phyloP scores from a whole-genome alignment of 192 early-diverging fungal species.

The Entomortierella chlamydospora region DNA sequence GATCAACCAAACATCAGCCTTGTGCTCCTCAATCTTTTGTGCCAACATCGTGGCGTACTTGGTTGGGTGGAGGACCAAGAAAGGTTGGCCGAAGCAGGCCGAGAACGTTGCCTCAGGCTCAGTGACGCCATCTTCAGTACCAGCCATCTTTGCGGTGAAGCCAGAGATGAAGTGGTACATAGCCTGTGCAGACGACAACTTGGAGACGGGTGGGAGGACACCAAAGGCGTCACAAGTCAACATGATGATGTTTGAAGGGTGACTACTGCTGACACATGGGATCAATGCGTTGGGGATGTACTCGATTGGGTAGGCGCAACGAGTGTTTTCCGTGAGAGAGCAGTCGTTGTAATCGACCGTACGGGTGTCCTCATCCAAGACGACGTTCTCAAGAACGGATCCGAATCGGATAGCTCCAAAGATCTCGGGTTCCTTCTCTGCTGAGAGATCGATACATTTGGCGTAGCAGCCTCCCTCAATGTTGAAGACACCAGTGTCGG shows the following conservation, averaged over 20 bases:
- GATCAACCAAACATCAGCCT: slow-evolving; percentile 92
- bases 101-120: slow-evolving; percentile 95
- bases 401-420: slow-evolving; percentile 97
- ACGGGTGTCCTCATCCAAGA: slow-evolving; percentile 80
- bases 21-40: slow-evolving; percentile 89
- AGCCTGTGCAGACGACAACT: slow-evolving; percentile 87
- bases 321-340: slow-evolving; percentile 94
- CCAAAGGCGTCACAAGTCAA: slow-evolving; percentile 98
- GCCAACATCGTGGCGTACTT: slow-evolving; percentile 98
- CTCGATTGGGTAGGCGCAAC: slow-evolving; percentile 96
- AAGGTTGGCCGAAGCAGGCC: slow-evolving; percentile 95
- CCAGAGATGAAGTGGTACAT: slow-evolving; percentile 99
- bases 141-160: slow-evolving; percentile 98
- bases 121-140: slow-evolving; percentile 94
- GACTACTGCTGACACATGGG: slow-evolving; percentile 78
- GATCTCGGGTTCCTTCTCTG: slow-evolving; percentile 99
- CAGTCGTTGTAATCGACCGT: slow-evolving; percentile 87
- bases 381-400: slow-evolving; percentile 95
- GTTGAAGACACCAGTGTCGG: slow-evolving; percentile 97
- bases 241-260: slow-evolving; percentile 96
- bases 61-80: slow-evolving; percentile 95
- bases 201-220: slow-evolving; percentile 92
- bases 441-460: slow-evolving; percentile 95
- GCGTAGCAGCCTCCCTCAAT: slow-evolving; percentile 99
- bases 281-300: slow-evolving; percentile 94